These are phyloP conservation scores for Corymbia maculata DNA, from an alignment of 345 rosid species.

Conservation along the genomic window DNA sequence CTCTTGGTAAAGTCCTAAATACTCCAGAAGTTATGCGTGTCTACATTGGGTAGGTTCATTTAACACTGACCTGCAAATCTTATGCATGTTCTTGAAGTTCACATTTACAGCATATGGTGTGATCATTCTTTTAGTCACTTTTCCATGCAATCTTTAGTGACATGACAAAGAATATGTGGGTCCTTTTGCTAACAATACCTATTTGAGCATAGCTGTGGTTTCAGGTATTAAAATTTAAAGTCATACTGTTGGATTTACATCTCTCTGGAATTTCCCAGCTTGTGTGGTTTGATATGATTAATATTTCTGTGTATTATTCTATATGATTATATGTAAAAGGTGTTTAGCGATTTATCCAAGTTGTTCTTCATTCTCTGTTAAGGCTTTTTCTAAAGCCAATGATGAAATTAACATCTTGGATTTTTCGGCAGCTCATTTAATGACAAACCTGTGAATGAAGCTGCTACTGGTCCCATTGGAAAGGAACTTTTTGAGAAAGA, in stretches of 20 bases:
- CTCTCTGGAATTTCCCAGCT: not conserved
- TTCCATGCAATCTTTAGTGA: not conserved
- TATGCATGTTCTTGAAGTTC: not conserved
- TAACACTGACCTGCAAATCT: not conserved
- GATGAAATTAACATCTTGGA: not conserved
- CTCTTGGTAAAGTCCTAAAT: constrained; percentile 92
- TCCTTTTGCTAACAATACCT: not conserved
- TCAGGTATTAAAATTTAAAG: not conserved
- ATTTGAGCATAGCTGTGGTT: not conserved
- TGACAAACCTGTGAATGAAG: constrained; percentile 83
- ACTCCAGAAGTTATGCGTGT: constrained; percentile 94
- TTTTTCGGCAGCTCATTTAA: constrained; percentile 62
- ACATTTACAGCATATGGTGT: not conserved
- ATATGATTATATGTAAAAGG: not conserved
- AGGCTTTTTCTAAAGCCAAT: not conserved
- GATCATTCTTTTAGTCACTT: not conserved
- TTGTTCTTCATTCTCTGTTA: not conserved
- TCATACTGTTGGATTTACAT: not conserved
- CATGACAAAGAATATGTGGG: not conserved
- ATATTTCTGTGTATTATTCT: not conserved
- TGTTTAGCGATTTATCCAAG: not conserved
- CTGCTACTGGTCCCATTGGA: constrained; percentile 73
- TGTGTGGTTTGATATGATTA: not conserved
- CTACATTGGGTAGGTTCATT: constrained; percentile 72
- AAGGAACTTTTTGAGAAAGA: constrained; percentile 91